A percentile compares a stretch with the other conserved stretches of the same genome.
Conservation (phyloP, 192 early-diverging fungal species). For the Coemansia sp. region DNA sequence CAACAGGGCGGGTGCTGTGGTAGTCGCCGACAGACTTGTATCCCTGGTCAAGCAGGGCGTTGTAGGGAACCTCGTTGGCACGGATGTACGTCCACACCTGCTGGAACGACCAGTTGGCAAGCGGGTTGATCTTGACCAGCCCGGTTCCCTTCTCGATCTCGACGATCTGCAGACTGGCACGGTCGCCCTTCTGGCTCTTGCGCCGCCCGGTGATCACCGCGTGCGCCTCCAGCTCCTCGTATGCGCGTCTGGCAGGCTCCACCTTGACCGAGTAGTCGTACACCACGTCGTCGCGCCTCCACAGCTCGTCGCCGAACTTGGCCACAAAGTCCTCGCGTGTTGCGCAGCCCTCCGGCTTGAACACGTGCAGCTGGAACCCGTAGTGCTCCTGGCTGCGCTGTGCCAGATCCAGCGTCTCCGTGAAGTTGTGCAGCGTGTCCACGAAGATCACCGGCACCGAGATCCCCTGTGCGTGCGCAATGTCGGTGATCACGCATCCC, state of each 20-base stretch:
- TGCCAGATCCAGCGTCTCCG: constrained; percentile 85
- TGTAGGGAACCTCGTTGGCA: constrained; percentile 88
- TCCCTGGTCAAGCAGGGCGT: constrained; percentile 82
- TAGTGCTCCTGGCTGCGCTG: constrained; percentile 67
- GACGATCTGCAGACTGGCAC: constrained; percentile 72
- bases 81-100: constrained; percentile 85
- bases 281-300: constrained; percentile 75
- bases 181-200: constrained; percentile 82
- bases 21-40: constrained; percentile 93
- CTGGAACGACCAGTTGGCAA: constrained; percentile 90
- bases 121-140: constrained; percentile 89
- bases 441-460: constrained; percentile 80
- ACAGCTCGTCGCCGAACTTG: constrained; percentile 77
- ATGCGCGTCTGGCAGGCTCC: constrained; percentile 88
- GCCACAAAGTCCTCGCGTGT: constrained; percentile 69
- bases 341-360: constrained; percentile 66
- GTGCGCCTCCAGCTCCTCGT: constrained; percentile 69
- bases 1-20: constrained; percentile 81
- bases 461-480: constrained; percentile 71
- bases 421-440: constrained; percentile 95
- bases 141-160: constrained; percentile 77
- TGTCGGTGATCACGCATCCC: constrained; percentile 85
- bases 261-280: constrained; percentile 95
- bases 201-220: constrained; percentile 91
- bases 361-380: constrained; percentile 69